These are phyloP conservation scores for Heterotrichella gracilis DNA, from an alignment of 352 stramenopile species.

Conservation along the genomic window DNA sequence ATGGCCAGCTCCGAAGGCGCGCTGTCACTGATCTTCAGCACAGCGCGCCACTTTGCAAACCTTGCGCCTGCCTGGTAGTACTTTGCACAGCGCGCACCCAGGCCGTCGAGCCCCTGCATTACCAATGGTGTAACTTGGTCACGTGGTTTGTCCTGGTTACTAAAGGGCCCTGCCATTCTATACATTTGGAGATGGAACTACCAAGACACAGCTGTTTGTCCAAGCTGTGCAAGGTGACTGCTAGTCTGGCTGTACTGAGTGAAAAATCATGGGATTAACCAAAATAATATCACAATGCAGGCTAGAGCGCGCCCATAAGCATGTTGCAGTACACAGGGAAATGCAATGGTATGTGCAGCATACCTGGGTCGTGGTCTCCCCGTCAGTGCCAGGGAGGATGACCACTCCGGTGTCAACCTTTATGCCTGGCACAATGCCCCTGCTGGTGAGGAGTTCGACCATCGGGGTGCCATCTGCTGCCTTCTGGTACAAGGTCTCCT, in stretches of 20 bases:
- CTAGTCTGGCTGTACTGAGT: too few relatives aligned
- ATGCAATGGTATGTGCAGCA: too few relatives aligned
- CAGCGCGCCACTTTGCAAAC: constrained; percentile 39
- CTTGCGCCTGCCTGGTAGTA: constrained; percentile 31
- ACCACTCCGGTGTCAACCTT: constrained; percentile 35
- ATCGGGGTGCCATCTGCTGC: constrained; percentile 27
- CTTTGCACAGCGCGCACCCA: constrained; percentile 29
- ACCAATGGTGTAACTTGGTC: too few relatives aligned
- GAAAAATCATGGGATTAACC: too few relatives aligned
- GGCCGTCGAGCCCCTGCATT: constrained; percentile 29
- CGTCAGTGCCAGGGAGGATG: constrained; percentile 26
- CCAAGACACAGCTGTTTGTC: too few relatives aligned
- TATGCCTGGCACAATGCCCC: constrained; percentile 33
- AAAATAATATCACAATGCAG: too few relatives aligned
- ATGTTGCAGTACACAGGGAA: too few relatives aligned
- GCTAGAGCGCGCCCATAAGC: too few relatives aligned
- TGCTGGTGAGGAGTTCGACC: constrained; percentile 26
- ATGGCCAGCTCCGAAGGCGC: constrained; percentile 23
- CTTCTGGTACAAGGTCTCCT: constrained; percentile 33
- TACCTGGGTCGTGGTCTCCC: constrained; percentile 33
- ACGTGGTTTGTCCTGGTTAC: too few relatives aligned
- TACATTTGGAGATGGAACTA: too few relatives aligned
- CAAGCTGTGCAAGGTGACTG: too few relatives aligned
- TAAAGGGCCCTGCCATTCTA: too few relatives aligned
- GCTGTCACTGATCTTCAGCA: constrained; percentile 24